These are phyloP conservation scores for Rhamnella rubrinervis DNA, from an alignment of 331 rosid species.

Conservation along the genomic window DNA sequence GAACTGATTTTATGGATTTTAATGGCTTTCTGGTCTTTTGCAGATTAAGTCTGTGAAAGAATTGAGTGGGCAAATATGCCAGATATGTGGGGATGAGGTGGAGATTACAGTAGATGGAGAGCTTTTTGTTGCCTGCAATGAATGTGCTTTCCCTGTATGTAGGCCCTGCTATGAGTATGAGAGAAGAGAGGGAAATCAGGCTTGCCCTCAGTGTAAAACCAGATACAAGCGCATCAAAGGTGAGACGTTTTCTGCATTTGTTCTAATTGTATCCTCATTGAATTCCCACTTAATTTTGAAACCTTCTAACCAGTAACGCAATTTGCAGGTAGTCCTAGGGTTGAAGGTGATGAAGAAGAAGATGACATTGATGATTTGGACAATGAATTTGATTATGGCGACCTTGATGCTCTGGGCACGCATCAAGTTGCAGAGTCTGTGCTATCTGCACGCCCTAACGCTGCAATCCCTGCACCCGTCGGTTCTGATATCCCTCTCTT, in stretches of 20 bases:
- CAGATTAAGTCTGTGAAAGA: conserved; percentile 79
- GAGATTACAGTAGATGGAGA: conserved; percentile 80
- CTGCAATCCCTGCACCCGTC: conserved; percentile 46
- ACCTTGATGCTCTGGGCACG: conserved; percentile 39
- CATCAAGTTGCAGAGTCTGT: conserved; percentile 42
- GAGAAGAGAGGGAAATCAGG: conserved; percentile 82
- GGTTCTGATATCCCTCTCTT: conserved; percentile 78
- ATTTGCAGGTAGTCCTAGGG: conserved; percentile 83
- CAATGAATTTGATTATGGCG: conserved; percentile 73
- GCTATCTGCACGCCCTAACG: conserved; percentile 42
- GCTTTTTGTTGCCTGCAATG: conserved; percentile 95
- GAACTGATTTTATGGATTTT: conserved; percentile 15
- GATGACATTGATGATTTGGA: conserved; percentile 92
- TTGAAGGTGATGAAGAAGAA: conserved; percentile 95
- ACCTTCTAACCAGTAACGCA: conserved; percentile 16
- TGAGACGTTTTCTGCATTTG: conserved; percentile 26
- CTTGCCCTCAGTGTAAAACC: conserved; percentile 95
- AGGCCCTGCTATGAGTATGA: conserved; percentile 87
- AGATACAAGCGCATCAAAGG: conserved; percentile 89
- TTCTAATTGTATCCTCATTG: conserved; percentile 7
- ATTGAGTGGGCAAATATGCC: conserved; percentile 81
- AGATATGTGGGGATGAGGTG: conserved; percentile 81
- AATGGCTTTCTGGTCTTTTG: neutral
- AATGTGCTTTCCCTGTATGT: conserved; percentile 92
- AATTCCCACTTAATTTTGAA: conserved; percentile 2